phyloP scores from a whole-genome alignment of 1,284 basidiomycete genomes.

The Puccinia hordei region DNA sequence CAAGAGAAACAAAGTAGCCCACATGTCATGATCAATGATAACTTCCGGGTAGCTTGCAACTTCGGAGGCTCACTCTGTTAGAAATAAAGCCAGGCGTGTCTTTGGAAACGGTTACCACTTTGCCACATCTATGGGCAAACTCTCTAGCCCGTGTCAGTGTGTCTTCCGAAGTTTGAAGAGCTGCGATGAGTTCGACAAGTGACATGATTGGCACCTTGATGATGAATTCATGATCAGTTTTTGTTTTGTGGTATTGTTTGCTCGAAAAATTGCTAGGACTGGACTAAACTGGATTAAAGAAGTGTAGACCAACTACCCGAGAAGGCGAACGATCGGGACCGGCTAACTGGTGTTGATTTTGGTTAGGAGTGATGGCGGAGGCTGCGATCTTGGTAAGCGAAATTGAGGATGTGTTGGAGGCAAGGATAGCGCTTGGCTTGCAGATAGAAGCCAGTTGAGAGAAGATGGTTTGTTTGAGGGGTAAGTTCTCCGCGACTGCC shows the following conservation, averaged over 20 bases:
- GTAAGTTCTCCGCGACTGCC: slow-evolving; percentile 76
- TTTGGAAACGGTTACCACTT: slow-evolving; percentile 84
- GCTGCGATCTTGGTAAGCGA: slow-evolving; percentile 91
- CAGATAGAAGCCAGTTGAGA: slow-evolving; percentile 70
- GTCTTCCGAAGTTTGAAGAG: slow-evolving; percentile 79
- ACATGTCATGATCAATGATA: not conserved
- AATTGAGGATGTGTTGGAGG: slow-evolving; percentile 91
- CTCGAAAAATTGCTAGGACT: too few species aligned
- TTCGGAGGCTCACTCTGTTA: slow-evolving; percentile 27
- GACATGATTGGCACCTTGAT: slow-evolving; percentile 65
- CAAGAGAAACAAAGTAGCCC: not conserved
- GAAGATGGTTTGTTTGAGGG: slow-evolving; percentile 80
- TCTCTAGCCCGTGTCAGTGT: slow-evolving; percentile 75
- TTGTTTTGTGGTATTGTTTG: not conserved
- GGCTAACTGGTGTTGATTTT: slow-evolving; percentile 59
- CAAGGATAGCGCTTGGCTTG: slow-evolving; percentile 76
- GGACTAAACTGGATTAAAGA: slow-evolving; percentile 83
- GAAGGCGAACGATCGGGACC: slow-evolving; percentile 64
- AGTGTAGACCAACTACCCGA: slow-evolving; percentile 69
- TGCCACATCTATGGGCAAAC: slow-evolving; percentile 86
- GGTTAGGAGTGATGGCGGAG: slow-evolving; percentile 62
- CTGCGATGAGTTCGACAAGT: slow-evolving; percentile 88
- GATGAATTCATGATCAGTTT: not conserved
- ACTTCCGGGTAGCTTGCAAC: not conserved
- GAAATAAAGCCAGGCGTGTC: slow-evolving; percentile 77